Evolutionary conservation across 2,329 filamentous ascomycete genomes (phyloP).

Genomic region (Colletotrichum eremochloae): DNA sequence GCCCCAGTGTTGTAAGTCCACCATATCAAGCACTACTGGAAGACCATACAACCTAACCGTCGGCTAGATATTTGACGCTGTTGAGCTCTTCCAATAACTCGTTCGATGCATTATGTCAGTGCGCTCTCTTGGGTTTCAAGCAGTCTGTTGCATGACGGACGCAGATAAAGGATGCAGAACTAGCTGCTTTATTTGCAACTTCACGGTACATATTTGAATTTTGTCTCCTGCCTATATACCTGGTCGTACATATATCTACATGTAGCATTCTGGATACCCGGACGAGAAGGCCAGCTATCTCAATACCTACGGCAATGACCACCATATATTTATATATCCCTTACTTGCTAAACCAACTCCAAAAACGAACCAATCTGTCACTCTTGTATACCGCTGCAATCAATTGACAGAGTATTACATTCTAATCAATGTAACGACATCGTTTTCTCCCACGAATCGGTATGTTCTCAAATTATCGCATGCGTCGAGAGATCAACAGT

Average conservation of each 20-base stretch:
- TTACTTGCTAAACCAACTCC: background rate
- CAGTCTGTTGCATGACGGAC: background rate
- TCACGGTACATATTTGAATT: constrained; percentile 31
- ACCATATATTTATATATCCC: background rate
- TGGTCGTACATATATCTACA: constrained; percentile 31
- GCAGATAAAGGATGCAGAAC: no score
- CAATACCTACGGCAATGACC: background rate
- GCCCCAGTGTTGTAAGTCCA: constrained; percentile 65
- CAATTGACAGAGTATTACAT: background rate
- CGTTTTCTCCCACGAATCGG: no score
- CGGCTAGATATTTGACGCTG: constrained; percentile 38
- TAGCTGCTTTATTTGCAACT: constrained; percentile 13
- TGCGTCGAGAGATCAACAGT: background rate
- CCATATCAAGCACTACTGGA: background rate
- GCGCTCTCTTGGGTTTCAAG: background rate
- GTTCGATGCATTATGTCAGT: background rate
- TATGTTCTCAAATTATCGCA: background rate
- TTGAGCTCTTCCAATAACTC: constrained; percentile 39
- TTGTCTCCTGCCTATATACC: constrained; percentile 27
- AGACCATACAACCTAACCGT: constrained; percentile 1
- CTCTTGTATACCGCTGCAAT: background rate
- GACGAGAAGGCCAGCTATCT: constrained; percentile 22
- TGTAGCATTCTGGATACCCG: background rate
- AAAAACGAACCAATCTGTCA: background rate
- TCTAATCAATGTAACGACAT: background rate